Percentiles rank a stretch among this genome's conserved stretches.
These are phyloP conservation scores for Debaryomyces sp. DNA, from an alignment of 1,139 yeast genomes.

Conservation along the genomic window DNA sequence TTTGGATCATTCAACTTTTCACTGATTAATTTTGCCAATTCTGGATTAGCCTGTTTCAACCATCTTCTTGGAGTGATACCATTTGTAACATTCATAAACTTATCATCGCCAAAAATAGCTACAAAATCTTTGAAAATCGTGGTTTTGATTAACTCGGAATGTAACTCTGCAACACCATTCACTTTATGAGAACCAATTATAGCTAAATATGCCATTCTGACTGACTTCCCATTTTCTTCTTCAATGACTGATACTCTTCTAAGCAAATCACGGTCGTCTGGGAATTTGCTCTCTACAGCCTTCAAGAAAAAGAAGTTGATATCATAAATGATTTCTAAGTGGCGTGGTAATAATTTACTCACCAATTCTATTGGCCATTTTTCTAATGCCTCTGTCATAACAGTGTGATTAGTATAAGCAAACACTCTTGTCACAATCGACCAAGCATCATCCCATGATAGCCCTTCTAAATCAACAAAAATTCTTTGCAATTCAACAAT, in stretches of 20 bases:
- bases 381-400: conserved; percentile 91
- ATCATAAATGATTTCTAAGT: conserved; percentile 86
- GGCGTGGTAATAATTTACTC: conserved; percentile 83
- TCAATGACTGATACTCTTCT: conserved; percentile 81
- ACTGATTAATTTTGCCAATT: conserved; percentile 70
- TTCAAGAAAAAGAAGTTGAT: conserved; percentile 82
- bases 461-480: conserved; percentile 78
- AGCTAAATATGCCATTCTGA: conserved; percentile 92
- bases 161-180: conserved; percentile 95
- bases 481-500: conserved; percentile 88
- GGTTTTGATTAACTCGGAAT: conserved; percentile 85
- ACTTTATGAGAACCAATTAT: conserved; percentile 91
- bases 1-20: conserved; percentile 65
- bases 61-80: conserved; percentile 97
- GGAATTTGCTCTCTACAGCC: conserved; percentile 73
- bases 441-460: conserved; percentile 88
- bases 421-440: conserved; percentile 75
- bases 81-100: conserved; percentile 90
- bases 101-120: conserved; percentile 73
- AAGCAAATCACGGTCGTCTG: conserved; percentile 66
- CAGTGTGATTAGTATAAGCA: conserved; percentile 95
- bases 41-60: conserved; percentile 93
- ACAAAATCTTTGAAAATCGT: conserved; percentile 93
- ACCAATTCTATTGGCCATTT: conserved; percentile 91
- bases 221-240: conserved; percentile 77